These are phyloP conservation scores for Hansenula sp. DNA, from an alignment of 1,139 yeast species.

Conservation along the genomic window DNA sequence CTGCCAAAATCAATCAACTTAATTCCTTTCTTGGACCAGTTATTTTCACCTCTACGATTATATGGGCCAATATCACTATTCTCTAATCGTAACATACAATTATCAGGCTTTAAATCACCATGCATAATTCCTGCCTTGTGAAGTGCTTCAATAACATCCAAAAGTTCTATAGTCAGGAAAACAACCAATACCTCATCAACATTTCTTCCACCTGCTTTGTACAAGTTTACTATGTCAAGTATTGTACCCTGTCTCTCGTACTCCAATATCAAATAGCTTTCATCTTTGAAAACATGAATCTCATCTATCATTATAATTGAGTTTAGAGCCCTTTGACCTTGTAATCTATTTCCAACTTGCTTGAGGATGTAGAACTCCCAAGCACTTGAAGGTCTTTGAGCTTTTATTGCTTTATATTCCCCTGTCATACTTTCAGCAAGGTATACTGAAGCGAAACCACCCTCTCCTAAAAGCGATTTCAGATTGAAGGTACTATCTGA, in stretches of 20 bases:
- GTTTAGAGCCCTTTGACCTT: conserved; percentile 23
- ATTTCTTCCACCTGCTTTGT: conserved; percentile 26
- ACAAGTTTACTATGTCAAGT: conserved; percentile 62
- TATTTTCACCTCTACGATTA: conserved; percentile 31
- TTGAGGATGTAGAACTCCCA: conserved; percentile 82
- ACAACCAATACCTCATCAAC: conserved; percentile 62
- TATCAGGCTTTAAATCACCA: conserved; percentile 85
- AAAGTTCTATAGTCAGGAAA: conserved; percentile 58
- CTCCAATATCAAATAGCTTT: conserved; percentile 68
- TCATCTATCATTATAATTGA: conserved; percentile 51
- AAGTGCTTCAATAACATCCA: conserved; percentile 55
- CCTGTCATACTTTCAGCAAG: conserved; percentile 66
- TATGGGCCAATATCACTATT: conserved; percentile 25
- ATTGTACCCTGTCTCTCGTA: conserved; percentile 73
- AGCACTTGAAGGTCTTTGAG: conserved; percentile 62
- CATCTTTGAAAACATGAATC: conserved; percentile 60
- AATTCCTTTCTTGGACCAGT: conserved; percentile 56
- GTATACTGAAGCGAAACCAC: conserved; percentile 79
- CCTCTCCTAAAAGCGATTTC: conserved; percentile 64
- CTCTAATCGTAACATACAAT: conserved; percentile 72
- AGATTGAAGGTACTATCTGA: conserved; percentile 48
- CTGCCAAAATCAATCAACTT: conserved; percentile 81
- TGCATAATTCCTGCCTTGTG: conserved; percentile 70
- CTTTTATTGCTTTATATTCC: conserved; percentile 60
- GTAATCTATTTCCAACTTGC: conserved; percentile 43